phyloP scores from a whole-genome alignment of 768 basidiomycete genomes.

The Ephemerocybe angulata region DNA sequence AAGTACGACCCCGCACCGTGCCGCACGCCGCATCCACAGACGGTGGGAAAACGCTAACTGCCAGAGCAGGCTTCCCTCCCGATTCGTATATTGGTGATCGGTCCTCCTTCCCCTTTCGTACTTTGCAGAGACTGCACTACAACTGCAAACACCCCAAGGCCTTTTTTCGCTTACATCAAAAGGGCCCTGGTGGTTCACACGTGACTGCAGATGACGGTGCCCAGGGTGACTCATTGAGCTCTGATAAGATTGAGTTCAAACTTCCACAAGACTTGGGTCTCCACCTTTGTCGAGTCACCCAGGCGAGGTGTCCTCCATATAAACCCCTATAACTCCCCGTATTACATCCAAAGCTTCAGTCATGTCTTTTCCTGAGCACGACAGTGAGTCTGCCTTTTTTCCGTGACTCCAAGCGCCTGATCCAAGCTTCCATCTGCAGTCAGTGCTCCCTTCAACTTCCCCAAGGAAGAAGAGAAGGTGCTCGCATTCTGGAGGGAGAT shows the following conservation, averaged over 20 bases:
- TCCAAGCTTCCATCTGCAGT: slow-evolving; percentile 43
- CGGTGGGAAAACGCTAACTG: no score
- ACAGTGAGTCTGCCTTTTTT: slow-evolving; percentile 46
- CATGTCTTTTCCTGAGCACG: slow-evolving; percentile 71
- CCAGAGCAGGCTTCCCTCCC: no score
- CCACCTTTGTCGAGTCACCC: not conserved
- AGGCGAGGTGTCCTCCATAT: not conserved
- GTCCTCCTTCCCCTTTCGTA: no score
- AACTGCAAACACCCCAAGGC: not conserved
- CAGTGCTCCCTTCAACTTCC: slow-evolving; percentile 73
- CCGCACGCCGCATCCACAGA: no score
- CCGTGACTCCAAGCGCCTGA: slow-evolving; percentile 6
- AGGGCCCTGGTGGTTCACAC: no score
- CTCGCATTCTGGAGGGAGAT: slow-evolving; percentile 92
- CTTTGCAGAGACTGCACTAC: no score
- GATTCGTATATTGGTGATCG: no score
- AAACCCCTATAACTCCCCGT: not conserved
- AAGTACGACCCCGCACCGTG: no score
- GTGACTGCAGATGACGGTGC: slow-evolving; percentile 7
- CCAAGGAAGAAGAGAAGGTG: slow-evolving; percentile 88
- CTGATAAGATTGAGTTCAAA: slow-evolving; percentile 1
- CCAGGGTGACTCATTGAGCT: not conserved
- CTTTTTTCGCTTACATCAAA: no score
- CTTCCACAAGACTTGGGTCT: not conserved
- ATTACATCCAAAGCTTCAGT: not conserved